Conservation (phyloP, 2,329 filamentous ascomycete species). For the Nigrograna mackinnonii region DNA sequence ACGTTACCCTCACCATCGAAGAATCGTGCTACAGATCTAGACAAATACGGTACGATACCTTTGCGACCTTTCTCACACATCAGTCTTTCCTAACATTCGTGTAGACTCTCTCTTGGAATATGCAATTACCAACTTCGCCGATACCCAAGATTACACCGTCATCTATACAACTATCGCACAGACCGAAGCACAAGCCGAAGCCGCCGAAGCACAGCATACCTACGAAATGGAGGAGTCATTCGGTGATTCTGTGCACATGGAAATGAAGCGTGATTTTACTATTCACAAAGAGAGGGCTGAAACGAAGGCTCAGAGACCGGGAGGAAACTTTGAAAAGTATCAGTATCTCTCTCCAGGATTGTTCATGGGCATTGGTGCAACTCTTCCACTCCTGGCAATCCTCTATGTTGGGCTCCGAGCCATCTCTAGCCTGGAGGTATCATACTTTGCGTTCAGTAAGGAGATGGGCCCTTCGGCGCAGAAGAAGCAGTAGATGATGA, state of each 20-base stretch:
- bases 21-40: constrained; percentile 44
- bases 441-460: constrained; percentile 95
- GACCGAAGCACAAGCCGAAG: constrained; percentile 28
- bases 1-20: constrained; percentile 43
- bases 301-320: constrained; percentile 10
- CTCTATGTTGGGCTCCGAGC: constrained; percentile 78
- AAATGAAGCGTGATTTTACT: constrained; percentile 67
- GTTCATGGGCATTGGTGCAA: constrained; percentile 80
- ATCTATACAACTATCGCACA: constrained; percentile 71
- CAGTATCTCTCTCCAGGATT: constrained; percentile 91
- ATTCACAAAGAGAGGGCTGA: constrained; percentile 12
- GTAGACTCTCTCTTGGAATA: constrained; percentile 44
- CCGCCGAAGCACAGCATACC: constrained; percentile 19
- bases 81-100: neutral
- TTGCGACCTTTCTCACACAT: neutral
- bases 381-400: constrained; percentile 74
- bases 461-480: constrained; percentile 88
- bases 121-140: neutral
- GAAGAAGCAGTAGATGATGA: constrained; percentile 67
- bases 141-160: constrained; percentile 66
- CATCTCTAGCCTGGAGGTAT: constrained; percentile 80
- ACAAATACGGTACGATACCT: constrained; percentile 46
- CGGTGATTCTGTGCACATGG: constrained; percentile 64
- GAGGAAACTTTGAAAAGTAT: constrained; percentile 81
- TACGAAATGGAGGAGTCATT: constrained; percentile 71